Evolutionary conservation across 139 green algal species (phyloP).

Genomic region (Micractinium sp.): DNA sequence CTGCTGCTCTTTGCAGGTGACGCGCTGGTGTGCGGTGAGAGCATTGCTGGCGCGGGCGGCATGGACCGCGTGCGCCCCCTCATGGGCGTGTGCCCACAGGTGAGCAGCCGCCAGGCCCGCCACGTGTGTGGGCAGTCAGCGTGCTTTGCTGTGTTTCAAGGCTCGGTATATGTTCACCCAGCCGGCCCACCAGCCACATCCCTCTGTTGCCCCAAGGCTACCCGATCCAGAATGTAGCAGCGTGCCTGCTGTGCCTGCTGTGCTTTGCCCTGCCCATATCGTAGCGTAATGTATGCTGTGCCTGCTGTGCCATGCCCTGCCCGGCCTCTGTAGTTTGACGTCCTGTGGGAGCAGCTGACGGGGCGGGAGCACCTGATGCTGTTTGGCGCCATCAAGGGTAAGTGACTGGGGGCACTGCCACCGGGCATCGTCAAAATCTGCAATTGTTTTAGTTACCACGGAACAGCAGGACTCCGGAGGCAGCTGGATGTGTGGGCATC

Average conservation of each 20-base stretch:
- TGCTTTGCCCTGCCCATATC: too few species aligned
- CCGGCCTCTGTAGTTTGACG: constrained; percentile 81
- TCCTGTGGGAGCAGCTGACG: constrained; percentile 92
- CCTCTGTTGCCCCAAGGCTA: too few species aligned
- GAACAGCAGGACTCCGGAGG: too few species aligned
- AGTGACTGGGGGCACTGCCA: neutral
- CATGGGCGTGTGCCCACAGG: constrained; percentile 94
- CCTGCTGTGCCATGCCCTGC: neutral
- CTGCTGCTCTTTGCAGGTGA: constrained; percentile 62
- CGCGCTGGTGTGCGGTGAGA: constrained; percentile 79
- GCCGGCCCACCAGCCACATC: too few species aligned
- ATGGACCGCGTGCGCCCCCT: constrained; percentile 72
- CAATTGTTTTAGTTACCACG: too few species aligned
- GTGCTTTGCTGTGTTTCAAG: too few species aligned
- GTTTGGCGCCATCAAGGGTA: constrained; percentile 89
- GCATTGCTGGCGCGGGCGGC: constrained; percentile 62
- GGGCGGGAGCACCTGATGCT: constrained; percentile 92
- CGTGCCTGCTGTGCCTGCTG: neutral
- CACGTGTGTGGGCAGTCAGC: neutral
- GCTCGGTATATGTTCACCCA: too few species aligned
- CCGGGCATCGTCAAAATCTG: too few species aligned
- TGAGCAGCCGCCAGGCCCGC: too few species aligned
- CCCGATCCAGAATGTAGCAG: neutral
- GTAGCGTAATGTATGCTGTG: neutral
- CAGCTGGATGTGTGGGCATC: too few species aligned